Evolutionary conservation across 768 basidiomycete genomes (phyloP).

Genomic region (Psilocybe cyanescens): DNA sequence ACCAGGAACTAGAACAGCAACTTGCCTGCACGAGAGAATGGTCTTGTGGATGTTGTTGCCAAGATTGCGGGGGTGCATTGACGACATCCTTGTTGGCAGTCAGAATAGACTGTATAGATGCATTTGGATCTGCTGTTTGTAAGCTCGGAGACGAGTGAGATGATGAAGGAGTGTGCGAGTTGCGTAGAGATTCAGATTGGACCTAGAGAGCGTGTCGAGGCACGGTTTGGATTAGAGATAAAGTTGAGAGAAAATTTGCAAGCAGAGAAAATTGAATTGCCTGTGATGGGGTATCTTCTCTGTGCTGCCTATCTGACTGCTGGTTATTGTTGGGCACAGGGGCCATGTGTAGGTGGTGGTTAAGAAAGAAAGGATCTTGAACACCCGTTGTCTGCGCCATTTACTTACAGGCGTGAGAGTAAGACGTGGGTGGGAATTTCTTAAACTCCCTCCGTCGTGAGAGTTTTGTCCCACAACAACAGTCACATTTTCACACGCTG

Average conservation of each 20-base stretch:
- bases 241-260: conserved; percentile 30
- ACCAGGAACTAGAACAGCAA: not conserved
- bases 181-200: conserved; percentile 16
- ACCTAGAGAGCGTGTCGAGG: conserved; percentile 28
- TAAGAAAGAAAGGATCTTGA: conserved; percentile 46
- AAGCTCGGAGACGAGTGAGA: conserved; percentile 29
- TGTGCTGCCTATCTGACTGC: conserved; percentile 22
- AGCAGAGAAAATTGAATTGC: conserved; percentile 19
- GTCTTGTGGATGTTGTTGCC: conserved; percentile 23
- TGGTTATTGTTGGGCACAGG: conserved; percentile 29
- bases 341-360: conserved; percentile 49
- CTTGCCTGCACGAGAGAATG: conserved; percentile 34
- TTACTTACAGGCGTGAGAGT: conserved; percentile 52
- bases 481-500: conserved; percentile 30
- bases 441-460: conserved; percentile 31
- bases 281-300: conserved; percentile 26
- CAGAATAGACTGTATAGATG: conserved; percentile 54
- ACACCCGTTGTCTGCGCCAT: conserved; percentile 38
- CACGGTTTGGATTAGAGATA: conserved; percentile 24
- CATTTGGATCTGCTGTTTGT: conserved; percentile 43
- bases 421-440: conserved; percentile 43
- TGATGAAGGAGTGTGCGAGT: conserved; percentile 30
- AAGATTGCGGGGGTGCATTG: conserved; percentile 41
- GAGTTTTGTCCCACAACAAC: conserved; percentile 26
- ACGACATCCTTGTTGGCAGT: conserved; percentile 49